These are phyloP conservation scores for Cyclotella cryptica DNA, from an alignment of 108 stramenopile species.

Conservation along the genomic window DNA sequence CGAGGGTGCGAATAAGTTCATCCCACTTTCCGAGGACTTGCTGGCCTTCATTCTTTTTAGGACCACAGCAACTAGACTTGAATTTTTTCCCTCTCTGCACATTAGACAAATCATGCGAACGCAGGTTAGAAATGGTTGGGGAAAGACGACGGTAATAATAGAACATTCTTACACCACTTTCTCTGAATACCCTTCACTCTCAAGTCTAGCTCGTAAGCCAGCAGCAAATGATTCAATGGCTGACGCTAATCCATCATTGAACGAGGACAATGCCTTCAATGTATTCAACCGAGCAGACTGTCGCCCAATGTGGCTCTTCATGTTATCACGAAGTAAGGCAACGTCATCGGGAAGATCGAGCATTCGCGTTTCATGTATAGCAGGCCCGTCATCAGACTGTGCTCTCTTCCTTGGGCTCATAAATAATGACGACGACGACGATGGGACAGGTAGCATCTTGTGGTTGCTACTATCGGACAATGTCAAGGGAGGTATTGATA, in stretches of 20 bases:
- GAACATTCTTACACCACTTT: slow-evolving; percentile 13
- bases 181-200: slow-evolving; percentile 30
- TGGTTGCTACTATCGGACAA: slow-evolving; percentile 17
- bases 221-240: slow-evolving; percentile 53
- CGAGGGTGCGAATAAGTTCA: slow-evolving; percentile 39
- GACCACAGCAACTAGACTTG: slow-evolving; percentile 7
- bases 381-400: slow-evolving; percentile 67
- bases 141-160: background rate
- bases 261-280: no score
- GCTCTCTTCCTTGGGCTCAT: slow-evolving; percentile 36
- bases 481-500: slow-evolving; percentile 27
- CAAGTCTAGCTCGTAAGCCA: slow-evolving; percentile 22
- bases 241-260: no score
- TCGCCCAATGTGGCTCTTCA: slow-evolving; percentile 52
- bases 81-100: slow-evolving; percentile 30
- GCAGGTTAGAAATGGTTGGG: no score
- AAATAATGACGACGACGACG: slow-evolving; percentile 22
- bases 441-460: slow-evolving; percentile 9
- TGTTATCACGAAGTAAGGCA: no score
- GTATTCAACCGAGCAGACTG: no score
- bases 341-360: slow-evolving; percentile 68
- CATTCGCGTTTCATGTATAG: slow-evolving; percentile 72
- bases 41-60: slow-evolving; percentile 47
- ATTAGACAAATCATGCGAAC: no score
- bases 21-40: slow-evolving; percentile 49